Conservation (phyloP, 1,284 basidiomycete species). For the Austroboletus novae-zelandiae region DNA sequence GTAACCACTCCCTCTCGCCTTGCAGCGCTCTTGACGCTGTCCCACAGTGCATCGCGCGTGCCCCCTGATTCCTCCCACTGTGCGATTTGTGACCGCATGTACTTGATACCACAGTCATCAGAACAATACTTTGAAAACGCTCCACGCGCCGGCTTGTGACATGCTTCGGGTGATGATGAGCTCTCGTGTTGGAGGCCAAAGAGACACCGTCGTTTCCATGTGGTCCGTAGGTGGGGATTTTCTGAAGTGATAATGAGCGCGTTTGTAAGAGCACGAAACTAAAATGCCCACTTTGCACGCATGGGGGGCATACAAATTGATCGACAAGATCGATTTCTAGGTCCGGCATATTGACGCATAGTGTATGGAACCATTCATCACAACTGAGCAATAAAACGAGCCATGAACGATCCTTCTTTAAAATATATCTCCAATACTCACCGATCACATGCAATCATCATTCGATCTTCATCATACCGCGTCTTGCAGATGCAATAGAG, state of each 20-base stretch:
- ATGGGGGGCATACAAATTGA: constrained; percentile 80
- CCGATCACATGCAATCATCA: constrained; percentile 92
- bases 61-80: constrained; percentile 60
- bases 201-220: constrained; percentile 76
- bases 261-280: constrained; percentile 4
- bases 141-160: constrained; percentile 74
- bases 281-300: constrained; percentile 60
- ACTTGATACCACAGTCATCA: constrained; percentile 71
- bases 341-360: constrained; percentile 76
- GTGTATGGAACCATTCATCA: constrained; percentile 87
- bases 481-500: constrained; percentile 83
- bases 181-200: constrained; percentile 59
- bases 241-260: constrained; percentile 38
- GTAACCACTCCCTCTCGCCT: constrained; percentile 68
- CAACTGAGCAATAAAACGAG: constrained; percentile 48
- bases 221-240: constrained; percentile 63
- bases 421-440: constrained; percentile 31
- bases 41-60: constrained; percentile 62
- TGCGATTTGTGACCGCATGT: constrained; percentile 61
- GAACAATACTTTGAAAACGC: constrained; percentile 84
- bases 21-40: constrained; percentile 63
- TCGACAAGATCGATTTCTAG: constrained; percentile 79
- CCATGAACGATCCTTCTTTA: background rate
- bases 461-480: constrained; percentile 74
- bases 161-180: constrained; percentile 60